Conservation (phyloP, 2,329 filamentous ascomycete genomes). For the Trematosphaeria pertusa region DNA sequence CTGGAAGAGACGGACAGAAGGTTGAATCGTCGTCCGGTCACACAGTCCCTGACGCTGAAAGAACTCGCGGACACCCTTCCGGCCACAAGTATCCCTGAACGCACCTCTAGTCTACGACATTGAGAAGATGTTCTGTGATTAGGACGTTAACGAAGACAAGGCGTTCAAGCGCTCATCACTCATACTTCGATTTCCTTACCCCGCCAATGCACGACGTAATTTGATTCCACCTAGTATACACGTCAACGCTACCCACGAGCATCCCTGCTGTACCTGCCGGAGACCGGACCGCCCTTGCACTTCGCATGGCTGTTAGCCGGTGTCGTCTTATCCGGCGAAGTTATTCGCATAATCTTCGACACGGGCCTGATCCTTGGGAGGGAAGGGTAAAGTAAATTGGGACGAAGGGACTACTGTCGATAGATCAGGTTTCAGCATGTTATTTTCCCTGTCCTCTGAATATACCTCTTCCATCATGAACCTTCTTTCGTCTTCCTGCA, state of each 20-base stretch:
- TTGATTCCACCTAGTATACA: too few relatives aligned
- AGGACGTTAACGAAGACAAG: too few relatives aligned
- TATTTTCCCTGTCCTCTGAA: background rate
- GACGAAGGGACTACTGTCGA: background rate
- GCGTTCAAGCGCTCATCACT: too few relatives aligned
- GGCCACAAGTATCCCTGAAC: too few relatives aligned
- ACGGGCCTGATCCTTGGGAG: background rate
- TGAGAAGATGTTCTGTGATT: too few relatives aligned
- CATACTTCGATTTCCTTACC: too few relatives aligned
- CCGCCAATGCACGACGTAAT: too few relatives aligned
- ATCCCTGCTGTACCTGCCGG: too few relatives aligned
- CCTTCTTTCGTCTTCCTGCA: slow-evolving; percentile 8
- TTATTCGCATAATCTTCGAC: background rate
- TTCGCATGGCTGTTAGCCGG: background rate
- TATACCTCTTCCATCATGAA: slow-evolving; percentile 5
- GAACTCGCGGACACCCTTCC: slow-evolving; percentile 5
- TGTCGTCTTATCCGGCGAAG: background rate
- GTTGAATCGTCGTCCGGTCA: background rate
- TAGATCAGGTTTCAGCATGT: background rate
- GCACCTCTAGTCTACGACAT: too few relatives aligned
- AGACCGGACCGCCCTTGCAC: too few relatives aligned
- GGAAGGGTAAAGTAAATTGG: background rate
- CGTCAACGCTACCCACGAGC: too few relatives aligned
- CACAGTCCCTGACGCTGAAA: background rate
- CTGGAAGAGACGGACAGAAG: background rate